Base-by-base conservation (phyloP, 768 basidiomycete genomes). In the Suillus clintonianus region DNA sequence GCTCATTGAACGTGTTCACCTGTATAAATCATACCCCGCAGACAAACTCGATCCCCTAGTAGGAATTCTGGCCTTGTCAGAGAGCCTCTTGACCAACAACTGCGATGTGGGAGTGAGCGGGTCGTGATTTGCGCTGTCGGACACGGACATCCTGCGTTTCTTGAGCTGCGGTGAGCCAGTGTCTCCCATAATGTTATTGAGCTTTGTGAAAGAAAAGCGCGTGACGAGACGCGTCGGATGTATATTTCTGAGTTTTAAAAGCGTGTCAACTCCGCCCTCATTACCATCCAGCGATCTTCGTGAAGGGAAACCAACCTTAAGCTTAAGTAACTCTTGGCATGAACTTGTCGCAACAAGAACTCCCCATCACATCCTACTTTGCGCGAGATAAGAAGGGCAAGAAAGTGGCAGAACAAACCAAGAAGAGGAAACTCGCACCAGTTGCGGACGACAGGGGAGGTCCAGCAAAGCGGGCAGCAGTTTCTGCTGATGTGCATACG, bases 11-110 rank as follows among this genome's bases (percentile, higher is more conserved):
- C 17, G 39, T 32, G 36, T 7, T 24, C 73, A 93, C 95, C 91
- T 91, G 79, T 95, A 96, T 42, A 99, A 81, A 76, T 99, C 97
- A 72, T 99, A 97, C 6, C 97, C 97, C 1, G 97, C 97, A 2
- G 97, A 86, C 56, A 95, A 80, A 2, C 87, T 77, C 3, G 92
- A 94, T 1, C 97, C 97, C 57, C 94, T 86, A 11, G 92, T 95
- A 3, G 97, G 97, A 24, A 94, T 73, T 65, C 75, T 90, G 30
- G 93, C 97, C 70, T 89, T 91, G 19, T 87, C 85, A 3, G 92
- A 94, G 42, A 91, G 87, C 39, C 88, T 86, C 73, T 97, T 97
- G 72, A 99, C 85, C 60, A 94, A 86, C 22, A 98, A 85, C 53
- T 82, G 82, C 1, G 80, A 69, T 9, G 76, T 70, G 53, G 84